These are phyloP conservation scores for Rhizopus delemar DNA, from an alignment of 371 early-diverging fungal genomes.

Conservation along the genomic window DNA sequence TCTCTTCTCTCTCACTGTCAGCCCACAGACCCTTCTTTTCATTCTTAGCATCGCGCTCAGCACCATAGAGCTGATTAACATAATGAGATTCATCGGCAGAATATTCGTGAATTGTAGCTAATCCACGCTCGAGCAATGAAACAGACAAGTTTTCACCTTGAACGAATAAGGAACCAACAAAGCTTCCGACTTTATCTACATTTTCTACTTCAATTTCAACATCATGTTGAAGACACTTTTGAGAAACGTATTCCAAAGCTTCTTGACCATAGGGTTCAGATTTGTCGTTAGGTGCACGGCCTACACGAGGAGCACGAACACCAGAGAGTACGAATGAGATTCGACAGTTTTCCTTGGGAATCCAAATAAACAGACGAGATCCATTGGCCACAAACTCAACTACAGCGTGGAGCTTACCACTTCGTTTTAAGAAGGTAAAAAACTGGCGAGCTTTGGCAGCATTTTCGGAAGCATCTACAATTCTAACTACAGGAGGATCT, in stretches of 20 bases:
- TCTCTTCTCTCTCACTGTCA: slow-evolving; percentile 38
- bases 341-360: slow-evolving; percentile 85
- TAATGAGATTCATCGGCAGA: slow-evolving; percentile 81
- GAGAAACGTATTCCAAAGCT: slow-evolving; percentile 70
- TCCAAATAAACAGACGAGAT: slow-evolving; percentile 77
- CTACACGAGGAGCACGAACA: slow-evolving; percentile 73
- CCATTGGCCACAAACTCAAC: slow-evolving; percentile 88
- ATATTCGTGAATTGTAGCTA: slow-evolving; percentile 81
- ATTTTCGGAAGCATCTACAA: slow-evolving; percentile 72
- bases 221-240: slow-evolving; percentile 84
- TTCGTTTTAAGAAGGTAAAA: slow-evolving; percentile 79
- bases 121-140: slow-evolving; percentile 73
- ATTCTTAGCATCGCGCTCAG: slow-evolving; percentile 77
- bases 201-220: slow-evolving; percentile 86
- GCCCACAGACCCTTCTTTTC: slow-evolving; percentile 62
- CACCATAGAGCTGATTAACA: slow-evolving; percentile 69
- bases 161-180: slow-evolving; percentile 83
- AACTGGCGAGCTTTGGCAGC: slow-evolving; percentile 84
- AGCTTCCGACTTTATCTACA: slow-evolving; percentile 87
- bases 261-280: slow-evolving; percentile 90
- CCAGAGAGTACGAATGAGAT: slow-evolving; percentile 83
- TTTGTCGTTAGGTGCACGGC: slow-evolving; percentile 64
- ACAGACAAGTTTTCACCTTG: slow-evolving; percentile 68
- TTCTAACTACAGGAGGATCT: slow-evolving; percentile 68
- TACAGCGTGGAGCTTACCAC: slow-evolving; percentile 71